These are phyloP conservation scores for Dryas octopetala DNA, from an alignment of 306 rosid genomes.

Conservation along the genomic window DNA sequence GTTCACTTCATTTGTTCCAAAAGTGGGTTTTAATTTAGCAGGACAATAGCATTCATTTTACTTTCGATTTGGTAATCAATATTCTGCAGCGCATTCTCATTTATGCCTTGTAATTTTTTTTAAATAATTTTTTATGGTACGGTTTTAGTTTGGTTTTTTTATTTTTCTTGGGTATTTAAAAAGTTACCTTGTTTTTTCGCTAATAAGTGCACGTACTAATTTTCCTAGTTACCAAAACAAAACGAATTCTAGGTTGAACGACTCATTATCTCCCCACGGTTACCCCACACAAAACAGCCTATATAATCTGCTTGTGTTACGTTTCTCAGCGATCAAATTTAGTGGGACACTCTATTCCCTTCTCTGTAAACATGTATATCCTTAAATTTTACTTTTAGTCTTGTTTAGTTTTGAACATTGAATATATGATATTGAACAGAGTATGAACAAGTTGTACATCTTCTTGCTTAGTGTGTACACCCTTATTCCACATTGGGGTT, in stretches of 20 bases:
- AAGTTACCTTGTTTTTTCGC: not conserved
- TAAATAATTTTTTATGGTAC: no score
- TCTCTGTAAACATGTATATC: not conserved
- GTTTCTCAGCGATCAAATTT: not conserved
- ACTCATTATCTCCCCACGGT: not conserved
- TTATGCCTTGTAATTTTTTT: no score
- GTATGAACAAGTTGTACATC: not conserved
- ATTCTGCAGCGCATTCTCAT: no score
- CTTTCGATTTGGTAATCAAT: no score
- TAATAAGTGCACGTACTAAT: slow-evolving; percentile 7
- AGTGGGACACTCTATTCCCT: not conserved
- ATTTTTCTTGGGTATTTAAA: not conserved
- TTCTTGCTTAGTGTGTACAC: not conserved
- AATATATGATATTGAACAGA: not conserved
- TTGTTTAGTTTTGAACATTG: not conserved
- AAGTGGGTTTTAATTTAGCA: no score
- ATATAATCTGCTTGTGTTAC: not conserved
- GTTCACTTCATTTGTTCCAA: no score
- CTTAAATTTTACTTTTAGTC: no score
- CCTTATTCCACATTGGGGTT: slow-evolving; percentile 12
- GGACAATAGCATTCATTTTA: no score
- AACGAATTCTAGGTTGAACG: not conserved
- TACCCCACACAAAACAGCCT: not conserved
- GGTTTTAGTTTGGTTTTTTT: not conserved
- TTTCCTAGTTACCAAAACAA: not conserved